phyloP scores from a whole-genome alignment of 1,284 basidiomycete genomes.

The Leccinum subrobustum region DNA sequence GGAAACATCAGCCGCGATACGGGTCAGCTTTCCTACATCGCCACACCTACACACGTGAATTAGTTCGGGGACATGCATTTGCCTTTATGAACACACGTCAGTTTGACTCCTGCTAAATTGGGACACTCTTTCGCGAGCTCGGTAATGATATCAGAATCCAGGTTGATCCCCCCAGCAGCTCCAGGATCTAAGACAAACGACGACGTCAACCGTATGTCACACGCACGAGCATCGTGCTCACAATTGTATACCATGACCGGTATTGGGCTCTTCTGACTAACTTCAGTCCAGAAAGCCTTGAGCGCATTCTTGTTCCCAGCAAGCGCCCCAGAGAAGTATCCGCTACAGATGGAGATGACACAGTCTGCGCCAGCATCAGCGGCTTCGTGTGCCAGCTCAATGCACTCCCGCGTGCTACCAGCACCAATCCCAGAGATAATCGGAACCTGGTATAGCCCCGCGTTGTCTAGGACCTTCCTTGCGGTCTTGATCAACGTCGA shows the following conservation, averaged over 20 bases:
- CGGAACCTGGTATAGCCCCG: slow-evolving; percentile 60
- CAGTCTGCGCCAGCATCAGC: slow-evolving; percentile 83
- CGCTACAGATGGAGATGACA: slow-evolving; percentile 80
- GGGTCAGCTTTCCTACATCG: slow-evolving; percentile 86
- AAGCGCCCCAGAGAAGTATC: slow-evolving; percentile 82
- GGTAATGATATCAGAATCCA: slow-evolving; percentile 83
- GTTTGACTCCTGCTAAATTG: slow-evolving; percentile 81
- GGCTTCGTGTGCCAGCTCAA: slow-evolving; percentile 71
- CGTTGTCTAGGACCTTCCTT: slow-evolving; percentile 70
- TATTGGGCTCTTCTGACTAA: slow-evolving; percentile 76
- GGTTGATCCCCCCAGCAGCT: slow-evolving; percentile 79
- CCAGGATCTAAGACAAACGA: slow-evolving; percentile 61
- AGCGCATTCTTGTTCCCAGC: slow-evolving; percentile 61
- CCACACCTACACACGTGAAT: slow-evolving; percentile 59
- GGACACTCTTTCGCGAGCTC: slow-evolving; percentile 74
- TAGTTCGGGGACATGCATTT: neutral
- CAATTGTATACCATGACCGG: slow-evolving; percentile 93
- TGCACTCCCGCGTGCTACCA: slow-evolving; percentile 79
- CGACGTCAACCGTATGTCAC: slow-evolving; percentile 1
- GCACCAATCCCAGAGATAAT: slow-evolving; percentile 83
- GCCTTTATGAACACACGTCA: slow-evolving; percentile 60
- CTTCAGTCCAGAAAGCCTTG: slow-evolving; percentile 77
- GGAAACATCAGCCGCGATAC: slow-evolving; percentile 72
- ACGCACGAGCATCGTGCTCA: slow-evolving; percentile 36
- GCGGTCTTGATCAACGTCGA: slow-evolving; percentile 65